Percentiles rank a stretch among this genome's conserved stretches.
These are phyloP conservation scores for Colletotrichum lupini DNA, from an alignment of 2,329 filamentous ascomycete genomes.

Conservation along the genomic window DNA sequence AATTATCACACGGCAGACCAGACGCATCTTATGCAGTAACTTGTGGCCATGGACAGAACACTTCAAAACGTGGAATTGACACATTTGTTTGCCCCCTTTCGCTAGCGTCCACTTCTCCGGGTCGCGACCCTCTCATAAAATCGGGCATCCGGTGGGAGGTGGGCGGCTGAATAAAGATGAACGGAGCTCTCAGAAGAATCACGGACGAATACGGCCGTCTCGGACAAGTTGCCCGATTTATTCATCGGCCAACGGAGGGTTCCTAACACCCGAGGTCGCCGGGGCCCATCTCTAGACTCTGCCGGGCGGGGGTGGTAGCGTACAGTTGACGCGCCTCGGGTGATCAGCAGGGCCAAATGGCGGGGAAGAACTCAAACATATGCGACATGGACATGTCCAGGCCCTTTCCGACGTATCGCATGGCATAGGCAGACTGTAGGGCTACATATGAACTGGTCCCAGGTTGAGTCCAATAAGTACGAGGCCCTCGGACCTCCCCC, in stretches of 20 bases:
- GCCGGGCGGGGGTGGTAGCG: too few relatives aligned
- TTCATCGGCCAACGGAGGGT: background rate
- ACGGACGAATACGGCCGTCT: background rate
- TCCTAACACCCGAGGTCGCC: background rate
- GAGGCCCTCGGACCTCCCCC: background rate
- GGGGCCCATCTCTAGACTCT: background rate
- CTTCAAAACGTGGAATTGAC: background rate
- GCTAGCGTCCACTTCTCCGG: background rate
- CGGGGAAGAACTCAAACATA: background rate
- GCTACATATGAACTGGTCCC: background rate
- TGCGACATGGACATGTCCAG: background rate
- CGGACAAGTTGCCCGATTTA: background rate
- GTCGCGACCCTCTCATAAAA: background rate
- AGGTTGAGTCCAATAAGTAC: background rate
- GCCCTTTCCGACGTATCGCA: background rate
- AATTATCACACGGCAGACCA: background rate
- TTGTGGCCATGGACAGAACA: background rate
- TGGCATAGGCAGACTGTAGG: background rate
- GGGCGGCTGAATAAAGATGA: background rate
- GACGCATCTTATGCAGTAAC: background rate
- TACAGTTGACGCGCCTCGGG: background rate
- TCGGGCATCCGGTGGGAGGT: too few relatives aligned
- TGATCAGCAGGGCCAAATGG: background rate
- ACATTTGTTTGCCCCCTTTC: background rate
- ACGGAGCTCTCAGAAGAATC: background rate